Base-by-base conservation (phyloP, 1,284 basidiomycete genomes). In the Cryptococcus floricola region DNA sequence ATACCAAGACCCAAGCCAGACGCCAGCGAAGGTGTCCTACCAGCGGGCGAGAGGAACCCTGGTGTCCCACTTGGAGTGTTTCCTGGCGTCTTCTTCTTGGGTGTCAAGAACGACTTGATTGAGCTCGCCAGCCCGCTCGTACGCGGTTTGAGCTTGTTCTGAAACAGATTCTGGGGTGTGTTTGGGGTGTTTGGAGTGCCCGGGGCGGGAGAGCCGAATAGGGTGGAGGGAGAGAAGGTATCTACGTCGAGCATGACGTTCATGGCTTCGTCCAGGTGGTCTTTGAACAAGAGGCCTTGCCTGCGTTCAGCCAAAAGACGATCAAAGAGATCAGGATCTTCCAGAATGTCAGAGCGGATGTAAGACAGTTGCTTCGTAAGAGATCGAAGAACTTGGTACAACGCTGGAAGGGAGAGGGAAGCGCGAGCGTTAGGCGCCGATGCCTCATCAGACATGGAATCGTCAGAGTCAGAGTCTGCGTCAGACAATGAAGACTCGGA, bases 251-350 rank as follows among this genome's bases (percentile, higher is more conserved):
- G 77, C 39, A 82, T 82, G 45, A 89, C 79, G 46, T 81, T 87
- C 63, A 98, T 80, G 2, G 93, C 94, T 67, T 97, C 95, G 18
- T 87, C 89, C 34, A 97, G 78, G 69, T 95, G 94, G 75, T 97
- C 94, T 1, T 88, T 88, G 74, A 95, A 96, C 25, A 96, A 79
- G 18, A 98, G 79, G 3, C 94, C 93, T 69, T 89, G 87, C 39
- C 95, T 81, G 28, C 95, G 84, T 75, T 98, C 92, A 1, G 84
- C 75, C 3, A 98, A 82, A 66, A 85, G 89, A 64, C 82, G 82
- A 77, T 97, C 92, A 72, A 98, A 97, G 31, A 34, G 31, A 10
- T 34, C 31, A 34, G 31, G 31, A 34, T 34, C 31, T 48, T 87
- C 80, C 14, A 86, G 81, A 12, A 75, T 62, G 1, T 53, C 27